phyloP scores from a whole-genome alignment of 306 rosid genomes.

The Rosa rugosa region DNA sequence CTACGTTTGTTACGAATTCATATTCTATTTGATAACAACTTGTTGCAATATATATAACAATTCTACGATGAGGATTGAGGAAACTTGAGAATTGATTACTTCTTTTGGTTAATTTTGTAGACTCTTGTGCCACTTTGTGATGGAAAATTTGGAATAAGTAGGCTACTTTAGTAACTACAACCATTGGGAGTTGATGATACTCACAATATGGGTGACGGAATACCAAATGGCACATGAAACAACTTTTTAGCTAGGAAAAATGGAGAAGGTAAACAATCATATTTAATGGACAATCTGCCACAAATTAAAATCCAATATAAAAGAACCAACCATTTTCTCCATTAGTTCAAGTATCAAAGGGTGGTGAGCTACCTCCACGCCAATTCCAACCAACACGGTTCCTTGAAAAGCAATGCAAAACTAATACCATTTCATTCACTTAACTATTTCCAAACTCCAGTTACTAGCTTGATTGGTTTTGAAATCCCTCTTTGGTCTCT shows the following conservation, averaged over 20 bases:
- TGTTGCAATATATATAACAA: background rate
- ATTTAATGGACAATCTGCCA: background rate
- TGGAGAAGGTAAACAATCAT: background rate
- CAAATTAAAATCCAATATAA: background rate
- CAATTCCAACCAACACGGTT: background rate
- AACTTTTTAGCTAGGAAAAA: background rate
- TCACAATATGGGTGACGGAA: background rate
- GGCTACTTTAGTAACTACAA: background rate
- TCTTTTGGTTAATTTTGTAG: background rate
- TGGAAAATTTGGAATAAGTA: background rate
- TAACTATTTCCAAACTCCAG: background rate
- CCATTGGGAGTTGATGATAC: background rate
- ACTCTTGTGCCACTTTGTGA: background rate
- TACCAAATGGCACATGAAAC: background rate
- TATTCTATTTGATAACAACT: background rate
- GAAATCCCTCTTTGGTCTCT: conserved; percentile 9
- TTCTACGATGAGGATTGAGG: background rate
- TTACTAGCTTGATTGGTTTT: background rate
- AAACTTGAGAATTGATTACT: background rate
- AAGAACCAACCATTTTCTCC: background rate
- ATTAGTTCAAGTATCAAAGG: background rate
- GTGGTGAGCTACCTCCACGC: conserved; percentile 8
- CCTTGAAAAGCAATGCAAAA: background rate
- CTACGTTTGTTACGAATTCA: background rate
- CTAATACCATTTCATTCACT: background rate